Evolutionary conservation across 495 filamentous ascomycete genomes (phyloP).

Genomic region (Pseudevernia furfuracea): DNA sequence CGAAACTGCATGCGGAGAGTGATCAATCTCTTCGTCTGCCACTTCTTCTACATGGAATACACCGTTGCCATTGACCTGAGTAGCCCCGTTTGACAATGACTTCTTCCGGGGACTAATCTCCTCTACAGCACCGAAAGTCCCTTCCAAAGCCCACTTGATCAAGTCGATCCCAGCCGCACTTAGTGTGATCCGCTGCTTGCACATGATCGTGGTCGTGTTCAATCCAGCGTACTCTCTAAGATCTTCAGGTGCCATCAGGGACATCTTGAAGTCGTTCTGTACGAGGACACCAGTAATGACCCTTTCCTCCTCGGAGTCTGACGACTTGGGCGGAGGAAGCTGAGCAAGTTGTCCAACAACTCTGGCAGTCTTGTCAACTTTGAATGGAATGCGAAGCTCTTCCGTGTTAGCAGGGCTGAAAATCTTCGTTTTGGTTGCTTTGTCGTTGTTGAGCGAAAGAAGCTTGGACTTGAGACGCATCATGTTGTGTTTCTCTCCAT

Average conservation of each 20-base stretch:
- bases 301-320: constrained; percentile 39
- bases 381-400: constrained; percentile 90
- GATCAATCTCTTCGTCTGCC: constrained; percentile 46
- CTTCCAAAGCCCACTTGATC: constrained; percentile 88
- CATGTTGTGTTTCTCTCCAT: constrained; percentile 97
- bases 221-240: constrained; percentile 90
- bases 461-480: constrained; percentile 91
- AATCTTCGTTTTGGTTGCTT: constrained; percentile 74
- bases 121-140: constrained; percentile 83
- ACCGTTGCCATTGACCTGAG: constrained; percentile 36
- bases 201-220: constrained; percentile 84
- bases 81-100: constrained; percentile 33
- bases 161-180: constrained; percentile 83
- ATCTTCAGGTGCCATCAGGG: constrained; percentile 92
- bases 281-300: constrained; percentile 85
- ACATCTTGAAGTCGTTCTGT: constrained; percentile 94
- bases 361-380: constrained; percentile 89
- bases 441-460: constrained; percentile 77
- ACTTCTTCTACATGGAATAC: constrained; percentile 38
- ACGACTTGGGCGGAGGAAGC: constrained; percentile 53
- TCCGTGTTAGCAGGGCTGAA: constrained; percentile 91
- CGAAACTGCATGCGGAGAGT: constrained; percentile 32
- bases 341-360: constrained; percentile 90
- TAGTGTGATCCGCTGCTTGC: constrained; percentile 78
- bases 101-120: constrained; percentile 46